Base-by-base conservation (phyloP, 2,329 filamentous ascomycete genomes). In the Sarocladiaceae sp. region DNA sequence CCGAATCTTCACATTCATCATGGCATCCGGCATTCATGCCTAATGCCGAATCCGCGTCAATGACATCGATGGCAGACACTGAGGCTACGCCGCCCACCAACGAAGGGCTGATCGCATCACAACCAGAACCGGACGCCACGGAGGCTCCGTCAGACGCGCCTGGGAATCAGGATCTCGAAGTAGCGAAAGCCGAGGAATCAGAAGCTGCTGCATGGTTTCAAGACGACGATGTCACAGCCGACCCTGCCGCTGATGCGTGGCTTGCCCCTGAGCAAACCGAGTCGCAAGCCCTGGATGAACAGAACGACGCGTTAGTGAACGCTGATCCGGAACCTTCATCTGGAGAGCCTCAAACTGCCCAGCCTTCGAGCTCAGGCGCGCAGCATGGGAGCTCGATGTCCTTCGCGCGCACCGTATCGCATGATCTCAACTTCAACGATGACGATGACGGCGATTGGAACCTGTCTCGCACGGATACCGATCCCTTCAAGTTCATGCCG, bases 381-480 rank as follows among this genome's bases (percentile, higher is more conserved):
- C 81, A 82, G 57, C 82, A 85, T 62, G 65, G 75, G 10, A 86
- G 81, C 64, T 82, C 76, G 46, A 75, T 78, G 62, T 86, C 83
- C 0, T 86, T 86, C 65, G 74, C 82, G 11, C 77, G 83, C 31
- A 86, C 83, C 2, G 81, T 84, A 12, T 79, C 82, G 11, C 77
- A 84, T 53, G 81, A 84, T 51, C 69, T 84, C 22, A 83, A 72
- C 62, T 84, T 80, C 68, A 74, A 73, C 52, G 79, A 81, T 35
- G 82, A 83, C 20, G 81, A 84, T 18, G 80, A 83, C 20, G 62
- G 67, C n/a, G 81, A 84, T 55, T 84, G 78, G 77, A 77, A 68
- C 48, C 59, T 81, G 1, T 68, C 75, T 12, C 74, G 74, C 52
- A 71, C 73, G 26, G 73, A 79, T 50, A 76, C 76, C 2, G 80